A percentile compares a stretch with the other conserved stretches of the same genome.
Conservation (phyloP, 2,329 filamentous ascomycete genomes). For the Colletotrichum aenigma region DNA sequence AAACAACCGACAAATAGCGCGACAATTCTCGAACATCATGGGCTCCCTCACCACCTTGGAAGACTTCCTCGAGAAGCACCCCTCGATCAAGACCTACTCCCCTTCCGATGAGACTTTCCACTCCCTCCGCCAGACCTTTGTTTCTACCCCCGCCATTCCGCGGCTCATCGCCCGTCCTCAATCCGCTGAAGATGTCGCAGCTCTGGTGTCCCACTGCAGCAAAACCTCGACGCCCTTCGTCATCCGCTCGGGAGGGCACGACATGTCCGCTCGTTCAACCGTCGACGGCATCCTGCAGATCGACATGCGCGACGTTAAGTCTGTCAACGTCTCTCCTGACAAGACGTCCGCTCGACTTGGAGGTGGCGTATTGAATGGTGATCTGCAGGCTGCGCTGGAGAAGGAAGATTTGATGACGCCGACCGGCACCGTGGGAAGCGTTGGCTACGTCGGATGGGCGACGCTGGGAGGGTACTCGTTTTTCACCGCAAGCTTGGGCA, state of each 20-base stretch:
- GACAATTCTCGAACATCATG: neutral
- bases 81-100: neutral
- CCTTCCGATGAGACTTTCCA: neutral
- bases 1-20: neutral
- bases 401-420: conserved; percentile 5
- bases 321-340: neutral
- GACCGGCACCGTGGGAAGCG: neutral
- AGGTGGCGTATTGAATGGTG: conserved; percentile 1
- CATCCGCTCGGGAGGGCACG: conserved; percentile 18
- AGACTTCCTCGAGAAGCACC: neutral
- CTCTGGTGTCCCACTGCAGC: neutral
- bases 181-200: neutral
- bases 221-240: neutral
- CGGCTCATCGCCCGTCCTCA: neutral
- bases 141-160: neutral
- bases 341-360: conserved; percentile 4
- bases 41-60: neutral
- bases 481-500: conserved; percentile 30
- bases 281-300: conserved; percentile 13
- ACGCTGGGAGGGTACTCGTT: conserved; percentile 37
- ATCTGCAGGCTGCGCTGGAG: neutral
- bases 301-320: conserved; percentile 16
- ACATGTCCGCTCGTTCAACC: neutral
- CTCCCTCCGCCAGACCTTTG: neutral
- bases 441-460: conserved; percentile 38